Base-by-base conservation (phyloP, 2,329 filamentous ascomycete genomes). In the Aureobasidium sp. region DNA sequence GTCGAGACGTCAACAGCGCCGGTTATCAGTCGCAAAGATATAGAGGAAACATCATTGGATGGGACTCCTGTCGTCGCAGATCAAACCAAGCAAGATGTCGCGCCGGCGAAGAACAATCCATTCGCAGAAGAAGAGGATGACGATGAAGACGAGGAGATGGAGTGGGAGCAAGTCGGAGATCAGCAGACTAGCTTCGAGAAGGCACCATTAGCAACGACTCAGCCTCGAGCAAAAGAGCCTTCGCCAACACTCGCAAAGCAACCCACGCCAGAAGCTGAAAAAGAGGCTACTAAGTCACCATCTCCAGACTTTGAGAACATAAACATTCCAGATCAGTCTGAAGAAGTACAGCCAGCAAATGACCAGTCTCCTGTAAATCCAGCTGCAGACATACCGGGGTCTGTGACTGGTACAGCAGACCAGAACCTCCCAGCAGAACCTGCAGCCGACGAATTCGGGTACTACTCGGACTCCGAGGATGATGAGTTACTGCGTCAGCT, bases 401-500 rank as follows among this genome's bases (percentile, higher is more conserved):
- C 60, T 19, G 49, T 48, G 12, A 56, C 62, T 29, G 64, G 64
- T 9, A 61, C 60, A 4, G 64, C 67, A 65, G 29, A 68, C 70
- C 64, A 49, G 64, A 64, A 65, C 66, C 59, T 60, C 39, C 67
- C 44, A 58, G 54, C 49, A 27, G 63, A 70, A 31, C 24, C 64
- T 39, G 66, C 74, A 11, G 61, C 68, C 22, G 73, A 76, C 39
- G 71, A 73, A 31, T 73, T 69, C 37, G 77, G 82, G 35, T 78
- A 79, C 59, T 79, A 79, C 68, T 94, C 89, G 37, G 93, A 97
- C 66, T 89, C 91, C 0, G 94, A 96, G 73, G 93, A 97, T 65
- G 92, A 92, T 70, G 91, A 96, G 67, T 81, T 99, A 7, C 82
- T 97, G 61, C 85, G 84, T 7, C 91, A 93, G 67, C 85, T 99